phyloP scores from a whole-genome alignment of 2,329 filamentous ascomycete genomes.

The Daldinia eschscholtzii region DNA sequence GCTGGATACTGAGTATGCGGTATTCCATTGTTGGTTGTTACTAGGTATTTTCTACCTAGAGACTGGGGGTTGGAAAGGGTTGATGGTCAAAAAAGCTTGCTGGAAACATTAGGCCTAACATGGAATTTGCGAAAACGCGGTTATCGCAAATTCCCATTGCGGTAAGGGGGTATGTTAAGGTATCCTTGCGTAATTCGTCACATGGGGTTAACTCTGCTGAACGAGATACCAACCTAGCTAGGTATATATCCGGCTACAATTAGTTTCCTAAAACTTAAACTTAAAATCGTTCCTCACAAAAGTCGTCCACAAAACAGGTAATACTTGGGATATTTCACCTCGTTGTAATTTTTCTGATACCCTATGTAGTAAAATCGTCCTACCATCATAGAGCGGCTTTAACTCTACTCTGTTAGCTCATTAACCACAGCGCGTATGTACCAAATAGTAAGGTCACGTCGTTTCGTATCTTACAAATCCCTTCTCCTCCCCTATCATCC shows the following conservation, averaged over 20 bases:
- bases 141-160: too few relatives aligned
- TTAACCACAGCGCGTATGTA: slow-evolving; percentile 8
- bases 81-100: too few relatives aligned
- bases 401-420: slow-evolving; percentile 20
- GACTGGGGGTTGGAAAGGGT: too few relatives aligned
- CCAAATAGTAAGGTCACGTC: slow-evolving; percentile 18
- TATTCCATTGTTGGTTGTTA: too few relatives aligned
- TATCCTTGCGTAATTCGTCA: too few relatives aligned
- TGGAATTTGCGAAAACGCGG: neutral
- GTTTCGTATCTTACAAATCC: slow-evolving; percentile 8
- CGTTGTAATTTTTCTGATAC: slow-evolving; percentile 23
- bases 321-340: slow-evolving; percentile 7
- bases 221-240: neutral
- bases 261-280: neutral
- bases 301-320: neutral
- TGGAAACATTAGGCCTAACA: too few relatives aligned
- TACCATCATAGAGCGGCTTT: slow-evolving; percentile 10
- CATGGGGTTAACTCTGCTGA: neutral
- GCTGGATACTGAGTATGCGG: too few relatives aligned
- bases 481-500: neutral
- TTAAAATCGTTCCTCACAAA: neutral
- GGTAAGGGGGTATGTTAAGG: too few relatives aligned
- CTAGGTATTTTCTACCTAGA: too few relatives aligned
- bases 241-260: neutral
- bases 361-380: neutral